Evolutionary conservation across 495 filamentous ascomycete genomes (phyloP), one percentile per base, ranked within the genome.

Genomic region (Penicillium parvum): DNA sequence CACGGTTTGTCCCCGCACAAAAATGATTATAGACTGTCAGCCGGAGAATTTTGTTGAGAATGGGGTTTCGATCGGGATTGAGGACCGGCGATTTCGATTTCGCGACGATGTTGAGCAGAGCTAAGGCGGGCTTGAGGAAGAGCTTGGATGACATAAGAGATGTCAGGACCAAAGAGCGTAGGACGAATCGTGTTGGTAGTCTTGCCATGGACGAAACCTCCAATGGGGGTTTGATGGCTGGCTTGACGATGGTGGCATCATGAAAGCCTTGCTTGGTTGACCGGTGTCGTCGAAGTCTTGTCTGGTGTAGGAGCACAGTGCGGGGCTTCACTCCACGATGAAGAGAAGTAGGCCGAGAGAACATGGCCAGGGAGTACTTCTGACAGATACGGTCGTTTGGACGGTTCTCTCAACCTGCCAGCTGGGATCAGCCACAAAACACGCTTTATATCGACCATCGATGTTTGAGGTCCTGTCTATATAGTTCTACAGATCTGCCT

Each of bases 1-100:
- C 43, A 0, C 65, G 61, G 29, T 78, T 85, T 52, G 87, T 82
- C 12, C 88, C 88, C 1, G 85, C 84, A 58, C 88, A 91, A 55
- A 91, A 94, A 52, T 94, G 86, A 41, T 78, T 74, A 57, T 94
- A 92, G 49, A 94, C 88, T 0, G 85, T 90, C 49, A 81, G 75
- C 51, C 86, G 84, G 15, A 94, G 71, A 21, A 86, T 53, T 42
- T 63, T 68, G 23, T 72, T 70, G 1, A 85, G 67, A 8, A 81
- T 11, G 0, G 64, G 66, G 45, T 85, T 85, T 33, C 57, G 63
- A 50, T 83, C 79, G 6, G 81, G 77, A 49, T 78, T 76, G 11
- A 84, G 63, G 1, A 79, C 25, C 1, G 75, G 64, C n/a, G 61
- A 77, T 17, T 74, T 76, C 14, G 82, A 81, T 45, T 82, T 67